These are phyloP conservation scores for Geotrichum reessii DNA, from an alignment of 1,139 yeast genomes.

Conservation along the genomic window DNA sequence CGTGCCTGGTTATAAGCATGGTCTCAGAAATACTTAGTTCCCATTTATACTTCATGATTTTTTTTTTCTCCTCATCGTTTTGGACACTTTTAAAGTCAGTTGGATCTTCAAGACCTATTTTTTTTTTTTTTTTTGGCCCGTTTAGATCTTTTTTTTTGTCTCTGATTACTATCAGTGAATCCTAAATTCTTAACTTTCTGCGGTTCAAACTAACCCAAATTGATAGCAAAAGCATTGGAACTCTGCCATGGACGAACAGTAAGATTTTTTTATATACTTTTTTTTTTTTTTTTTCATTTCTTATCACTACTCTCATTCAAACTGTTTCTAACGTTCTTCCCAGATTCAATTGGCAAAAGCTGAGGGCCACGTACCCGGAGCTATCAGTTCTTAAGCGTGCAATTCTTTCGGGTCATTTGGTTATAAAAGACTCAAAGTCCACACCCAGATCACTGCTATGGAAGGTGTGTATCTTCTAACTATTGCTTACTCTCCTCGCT, in stretches of 20 bases:
- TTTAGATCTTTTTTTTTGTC: background rate
- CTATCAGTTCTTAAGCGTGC: constrained; percentile 8
- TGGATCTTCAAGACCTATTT: too few species aligned
- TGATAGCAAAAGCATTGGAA: background rate
- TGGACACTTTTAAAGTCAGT: too few species aligned
- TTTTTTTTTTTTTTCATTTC: background rate
- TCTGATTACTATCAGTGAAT: background rate
- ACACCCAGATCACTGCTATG: constrained; percentile 28
- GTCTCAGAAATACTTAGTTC: background rate
- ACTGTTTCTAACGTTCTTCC: too few species aligned
- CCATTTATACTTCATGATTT: background rate
- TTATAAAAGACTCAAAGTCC: constrained; percentile 10
- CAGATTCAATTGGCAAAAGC: constrained; percentile 10
- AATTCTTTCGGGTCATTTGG: constrained; percentile 7
- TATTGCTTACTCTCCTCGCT: background rate
- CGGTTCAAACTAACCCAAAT: background rate
- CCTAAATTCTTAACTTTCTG: background rate
- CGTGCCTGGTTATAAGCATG: background rate
- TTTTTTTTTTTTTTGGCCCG: background rate
- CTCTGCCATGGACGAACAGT: background rate
- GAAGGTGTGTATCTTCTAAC: constrained; percentile 24
- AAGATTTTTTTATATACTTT: too few species aligned
- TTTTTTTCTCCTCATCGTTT: background rate
- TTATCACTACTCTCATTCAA: too few species aligned
- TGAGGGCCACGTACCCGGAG: constrained; percentile 11